Conservation (phyloP, 2,329 filamentous ascomycete genomes). For the Grosmannia huntii region DNA sequence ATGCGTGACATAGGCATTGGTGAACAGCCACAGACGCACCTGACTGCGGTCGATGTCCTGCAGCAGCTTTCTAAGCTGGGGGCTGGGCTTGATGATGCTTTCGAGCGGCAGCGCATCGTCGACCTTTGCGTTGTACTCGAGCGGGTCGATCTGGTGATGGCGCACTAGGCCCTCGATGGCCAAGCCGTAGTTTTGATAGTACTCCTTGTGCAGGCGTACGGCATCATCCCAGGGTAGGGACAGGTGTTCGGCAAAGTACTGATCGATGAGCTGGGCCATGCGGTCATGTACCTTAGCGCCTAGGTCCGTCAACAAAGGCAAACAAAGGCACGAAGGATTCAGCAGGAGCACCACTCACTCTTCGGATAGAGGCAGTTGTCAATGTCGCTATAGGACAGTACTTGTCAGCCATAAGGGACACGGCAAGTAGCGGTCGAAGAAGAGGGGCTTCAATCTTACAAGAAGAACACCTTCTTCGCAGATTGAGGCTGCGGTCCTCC, state of each 20-base stretch:
- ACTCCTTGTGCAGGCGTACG: conserved; percentile 73
- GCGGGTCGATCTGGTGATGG: conserved; percentile 86
- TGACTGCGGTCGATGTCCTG: conserved; percentile 72
- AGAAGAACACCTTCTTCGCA: conserved; percentile 26
- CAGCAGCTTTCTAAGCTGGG: conserved; percentile 61
- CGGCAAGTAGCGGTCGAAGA: not conserved
- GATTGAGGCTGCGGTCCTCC: not conserved
- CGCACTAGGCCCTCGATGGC: conserved; percentile 90
- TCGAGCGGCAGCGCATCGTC: conserved; percentile 90
- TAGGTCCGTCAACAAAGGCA: conserved; percentile 16
- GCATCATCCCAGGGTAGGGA: conserved; percentile 65
- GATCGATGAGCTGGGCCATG: conserved; percentile 72
- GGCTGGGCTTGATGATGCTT: conserved; percentile 66
- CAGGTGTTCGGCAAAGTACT: conserved; percentile 55
- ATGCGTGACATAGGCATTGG: conserved; percentile 89
- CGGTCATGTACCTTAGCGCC: conserved; percentile 72
- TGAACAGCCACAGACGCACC: conserved; percentile 86
- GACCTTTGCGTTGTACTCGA: conserved; percentile 89
- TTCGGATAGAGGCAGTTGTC: conserved; percentile 95
- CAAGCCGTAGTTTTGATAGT: conserved; percentile 94
- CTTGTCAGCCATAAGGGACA: not conserved
- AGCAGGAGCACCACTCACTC: conserved; percentile 37
- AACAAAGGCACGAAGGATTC: not conserved
- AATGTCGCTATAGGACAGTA: conserved; percentile 60
- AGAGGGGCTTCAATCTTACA: conserved; percentile 21